Evolutionary conservation across 208 protist species (phyloP), one percentile per base, ranked within the genome.

Genomic region (Acanthamoeba healyi): DNA sequence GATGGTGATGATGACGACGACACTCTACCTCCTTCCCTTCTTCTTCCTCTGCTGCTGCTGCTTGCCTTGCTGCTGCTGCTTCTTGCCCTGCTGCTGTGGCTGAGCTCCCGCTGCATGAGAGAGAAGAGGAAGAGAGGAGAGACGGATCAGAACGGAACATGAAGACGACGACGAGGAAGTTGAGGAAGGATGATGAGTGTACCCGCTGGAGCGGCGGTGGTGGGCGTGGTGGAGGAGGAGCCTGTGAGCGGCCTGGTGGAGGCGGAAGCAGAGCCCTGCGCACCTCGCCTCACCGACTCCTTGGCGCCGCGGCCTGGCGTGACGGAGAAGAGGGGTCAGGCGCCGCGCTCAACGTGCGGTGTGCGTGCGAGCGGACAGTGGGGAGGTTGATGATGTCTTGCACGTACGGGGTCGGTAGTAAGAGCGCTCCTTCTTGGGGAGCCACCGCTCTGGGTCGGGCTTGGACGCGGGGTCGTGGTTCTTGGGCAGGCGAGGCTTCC

Each of bases 391-490:
- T n/a, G n/a, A n/a, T n/a, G n/a, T n/a, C n/a, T n/a, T n/a, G 92
- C 81, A 22, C 49, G 51, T 88, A 94, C 92, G 77, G 24, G 49
- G 70, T 36, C 63, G 38, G 93, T 92, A 91, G 93, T 94, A 92
- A 56, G 79, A 86, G 38, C 93, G 93, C 81, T 94, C 81, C n/a
- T 94, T 72, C 93, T 94, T 94, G 82, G 93, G 93, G 19, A 91
- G 44, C 93, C 93, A 94, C n/a, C 93, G 67, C 26, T 94, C 93
- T 0, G 93, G 74, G 58, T 94, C 93, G n/a, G 93, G 79, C 46
- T 88, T 70, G 24, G 44, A 6, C 5, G 36, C 32, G 26, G 72
- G 79, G n/a, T 91, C 93, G n/a, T 81, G 77, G 44, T 94, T 94
- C 93, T 94, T 94, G 56, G 93, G 93, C 10, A 77, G 81, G 26